Conservation (phyloP, 768 basidiomycete species). For the Auricularia heimuer region DNA sequence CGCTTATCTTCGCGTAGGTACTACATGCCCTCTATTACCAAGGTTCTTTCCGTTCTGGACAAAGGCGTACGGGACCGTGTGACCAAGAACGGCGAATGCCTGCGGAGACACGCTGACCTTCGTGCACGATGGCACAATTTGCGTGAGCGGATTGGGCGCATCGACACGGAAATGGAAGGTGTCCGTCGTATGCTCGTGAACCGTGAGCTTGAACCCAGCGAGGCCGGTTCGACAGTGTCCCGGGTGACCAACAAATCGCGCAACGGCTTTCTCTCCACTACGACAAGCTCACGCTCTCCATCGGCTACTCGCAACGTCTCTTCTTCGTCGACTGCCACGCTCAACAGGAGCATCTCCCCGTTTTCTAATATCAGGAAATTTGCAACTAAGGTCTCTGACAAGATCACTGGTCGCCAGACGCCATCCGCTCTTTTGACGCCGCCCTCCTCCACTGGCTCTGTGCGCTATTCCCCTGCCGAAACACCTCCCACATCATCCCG, state of each 20-base stretch:
- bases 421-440: slow-evolving; percentile 19
- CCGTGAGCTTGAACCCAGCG: slow-evolving; percentile 43
- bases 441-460: slow-evolving; percentile 11
- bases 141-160: slow-evolving; percentile 66
- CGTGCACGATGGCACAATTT: slow-evolving; percentile 77
- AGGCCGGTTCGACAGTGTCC: slow-evolving; percentile 61
- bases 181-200: slow-evolving; percentile 47
- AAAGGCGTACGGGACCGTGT: slow-evolving; percentile 89
- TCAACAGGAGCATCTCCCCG: slow-evolving; percentile 73
- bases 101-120: slow-evolving; percentile 83
- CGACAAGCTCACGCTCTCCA: slow-evolving; percentile 34
- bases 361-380: slow-evolving; percentile 50
- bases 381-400: slow-evolving; percentile 14
- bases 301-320: slow-evolving; percentile 17
- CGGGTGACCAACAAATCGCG: slow-evolving; percentile 36
- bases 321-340: slow-evolving; percentile 18
- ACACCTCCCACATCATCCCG: slow-evolving; percentile 39
- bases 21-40: slow-evolving; percentile 88
- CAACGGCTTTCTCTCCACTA: slow-evolving; percentile 54
- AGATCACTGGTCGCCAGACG: slow-evolving; percentile 16
- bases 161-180: slow-evolving; percentile 73
- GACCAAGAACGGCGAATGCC: slow-evolving; percentile 93
- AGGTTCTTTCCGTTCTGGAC: slow-evolving; percentile 87
- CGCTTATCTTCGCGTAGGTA: slow-evolving; percentile 47
- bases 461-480: slow-evolving; percentile 56